These are phyloP conservation scores for Quercus lobata DNA, from an alignment of 331 rosid species.

Conservation along the genomic window DNA sequence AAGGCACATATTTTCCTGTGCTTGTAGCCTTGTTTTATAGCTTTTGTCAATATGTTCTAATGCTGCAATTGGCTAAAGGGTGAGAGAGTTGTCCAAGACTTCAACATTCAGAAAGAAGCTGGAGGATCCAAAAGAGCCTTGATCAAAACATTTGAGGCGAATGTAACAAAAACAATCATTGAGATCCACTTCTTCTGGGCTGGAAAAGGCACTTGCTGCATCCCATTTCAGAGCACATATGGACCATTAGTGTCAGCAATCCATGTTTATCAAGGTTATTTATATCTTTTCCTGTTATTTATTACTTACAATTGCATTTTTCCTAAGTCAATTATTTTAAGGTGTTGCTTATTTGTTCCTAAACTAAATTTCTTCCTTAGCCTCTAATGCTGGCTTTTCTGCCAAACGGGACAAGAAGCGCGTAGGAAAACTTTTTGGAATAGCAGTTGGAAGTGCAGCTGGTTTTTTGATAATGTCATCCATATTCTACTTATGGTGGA, in stretches of 20 bases:
- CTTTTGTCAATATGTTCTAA: neutral
- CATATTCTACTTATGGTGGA: constrained; percentile 15
- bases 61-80: constrained; percentile 16
- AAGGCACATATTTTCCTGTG: neutral
- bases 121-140: constrained; percentile 28
- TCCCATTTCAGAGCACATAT: constrained; percentile 31
- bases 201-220: constrained; percentile 37
- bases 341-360: neutral
- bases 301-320: no score
- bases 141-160: constrained; percentile 19
- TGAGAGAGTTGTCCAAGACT: constrained; percentile 27
- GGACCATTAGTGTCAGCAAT: constrained; percentile 35
- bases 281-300: neutral
- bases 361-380: neutral
- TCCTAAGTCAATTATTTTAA: neutral
- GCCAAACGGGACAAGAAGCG: constrained; percentile 14
- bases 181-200: constrained; percentile 35
- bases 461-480: constrained; percentile 11
- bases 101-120: constrained; percentile 32
- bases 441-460: constrained; percentile 20
- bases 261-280: constrained; percentile 26
- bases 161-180: constrained; percentile 22
- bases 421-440: constrained; percentile 13
- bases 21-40: neutral
- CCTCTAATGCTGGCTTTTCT: constrained; percentile 5